A percentile compares a stretch with the other conserved stretches of the same genome.
These are phyloP conservation scores for Trichosporon asahii DNA, from an alignment of 1,284 basidiomycete species.

Conservation along the genomic window DNA sequence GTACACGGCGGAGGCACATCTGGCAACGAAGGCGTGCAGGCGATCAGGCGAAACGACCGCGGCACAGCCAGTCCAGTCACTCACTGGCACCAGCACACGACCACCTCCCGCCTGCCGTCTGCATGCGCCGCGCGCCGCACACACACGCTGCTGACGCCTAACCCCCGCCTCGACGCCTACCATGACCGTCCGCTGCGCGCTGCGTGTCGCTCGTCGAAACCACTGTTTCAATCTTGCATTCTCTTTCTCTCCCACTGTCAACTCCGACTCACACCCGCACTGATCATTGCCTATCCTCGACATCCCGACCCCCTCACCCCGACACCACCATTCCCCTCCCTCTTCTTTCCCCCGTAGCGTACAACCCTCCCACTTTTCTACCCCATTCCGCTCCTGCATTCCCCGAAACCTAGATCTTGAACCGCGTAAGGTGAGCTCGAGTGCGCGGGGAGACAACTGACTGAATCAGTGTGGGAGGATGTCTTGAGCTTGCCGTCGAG, in stretches of 20 bases:
- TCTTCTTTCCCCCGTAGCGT: not conserved
- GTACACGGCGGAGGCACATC: not conserved
- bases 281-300: not conserved
- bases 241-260: not conserved
- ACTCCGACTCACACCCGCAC: not conserved
- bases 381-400: not conserved
- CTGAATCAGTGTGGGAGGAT: not conserved
- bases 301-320: not conserved
- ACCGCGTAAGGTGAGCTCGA: not conserved
- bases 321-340: not conserved
- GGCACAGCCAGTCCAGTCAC: not conserved
- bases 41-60: too few relatives aligned
- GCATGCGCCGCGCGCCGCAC: not conserved
- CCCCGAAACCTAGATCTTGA: not conserved
- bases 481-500: not conserved
- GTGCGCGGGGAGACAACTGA: not conserved
- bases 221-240: not conserved
- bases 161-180: not conserved
- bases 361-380: not conserved
- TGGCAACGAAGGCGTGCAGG: not conserved
- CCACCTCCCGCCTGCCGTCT: too few relatives aligned
- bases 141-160: not conserved
- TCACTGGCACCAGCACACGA: too few relatives aligned
- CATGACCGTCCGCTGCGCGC: not conserved
- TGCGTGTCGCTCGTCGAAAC: not conserved